Percentiles rank a stretch among this genome's conserved stretches.
Conservation (phyloP, 2,329 filamentous ascomycete species). For the Beauveria scarabaeidicola region DNA sequence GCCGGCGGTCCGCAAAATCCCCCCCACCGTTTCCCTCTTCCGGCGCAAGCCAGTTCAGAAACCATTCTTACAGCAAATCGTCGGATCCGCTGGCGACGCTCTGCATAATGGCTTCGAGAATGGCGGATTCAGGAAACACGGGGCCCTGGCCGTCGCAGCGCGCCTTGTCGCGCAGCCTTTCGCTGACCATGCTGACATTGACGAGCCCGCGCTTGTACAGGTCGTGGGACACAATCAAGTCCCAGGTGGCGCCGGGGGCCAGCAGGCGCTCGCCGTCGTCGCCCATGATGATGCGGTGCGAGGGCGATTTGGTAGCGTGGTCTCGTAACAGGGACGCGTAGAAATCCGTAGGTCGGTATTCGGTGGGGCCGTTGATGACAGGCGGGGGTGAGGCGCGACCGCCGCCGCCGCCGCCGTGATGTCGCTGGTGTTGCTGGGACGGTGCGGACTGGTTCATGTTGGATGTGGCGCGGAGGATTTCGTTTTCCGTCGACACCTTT, state of each 20-base stretch:
- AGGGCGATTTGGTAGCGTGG: constrained; percentile 54
- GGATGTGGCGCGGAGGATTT: constrained; percentile 78
- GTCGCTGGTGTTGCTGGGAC: not conserved
- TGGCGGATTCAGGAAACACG: constrained; percentile 71
- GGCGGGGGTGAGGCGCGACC: constrained; percentile 30
- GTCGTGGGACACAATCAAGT: constrained; percentile 74
- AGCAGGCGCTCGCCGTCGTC: constrained; percentile 61
- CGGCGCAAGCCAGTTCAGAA: not conserved
- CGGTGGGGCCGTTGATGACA: constrained; percentile 57
- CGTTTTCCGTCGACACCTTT: constrained; percentile 80
- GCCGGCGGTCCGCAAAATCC: too few species aligned
- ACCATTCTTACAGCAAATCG: constrained; percentile 48
- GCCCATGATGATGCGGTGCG: constrained; percentile 60
- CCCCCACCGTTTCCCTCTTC: not conserved
- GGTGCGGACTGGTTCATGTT: constrained; percentile 20
- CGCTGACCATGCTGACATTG: constrained; percentile 73
- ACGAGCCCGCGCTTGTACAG: constrained; percentile 69
- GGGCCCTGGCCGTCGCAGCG: constrained; percentile 83
- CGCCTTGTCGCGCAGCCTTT: constrained; percentile 64
- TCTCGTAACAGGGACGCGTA: constrained; percentile 54
- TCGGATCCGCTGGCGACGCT: constrained; percentile 71
- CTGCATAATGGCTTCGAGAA: constrained; percentile 66
- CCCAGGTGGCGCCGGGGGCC: constrained; percentile 76
- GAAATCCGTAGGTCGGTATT: constrained; percentile 65
- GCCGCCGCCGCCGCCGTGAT: constrained; percentile 11